Evolutionary conservation across 495 filamentous ascomycete genomes (phyloP), one percentile per base, ranked within the genome.

Genomic region (Staphylotrichum tortipilum): DNA sequence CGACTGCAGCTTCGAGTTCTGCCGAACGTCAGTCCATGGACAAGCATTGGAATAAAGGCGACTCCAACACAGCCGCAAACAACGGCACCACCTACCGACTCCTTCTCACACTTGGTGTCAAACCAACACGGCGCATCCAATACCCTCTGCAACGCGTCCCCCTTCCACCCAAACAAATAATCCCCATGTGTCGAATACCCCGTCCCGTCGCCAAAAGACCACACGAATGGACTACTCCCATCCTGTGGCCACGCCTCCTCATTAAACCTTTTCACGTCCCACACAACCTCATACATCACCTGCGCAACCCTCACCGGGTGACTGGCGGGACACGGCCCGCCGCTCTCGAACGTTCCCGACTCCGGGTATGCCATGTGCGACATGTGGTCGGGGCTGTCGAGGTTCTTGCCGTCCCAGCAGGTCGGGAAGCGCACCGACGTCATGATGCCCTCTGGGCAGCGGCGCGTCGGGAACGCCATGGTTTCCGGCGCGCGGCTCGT

Each of bases 171-270:
- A 40, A 72, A 72, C 7, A 70, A 47, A 43, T 70, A 69, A 52
- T 72, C 68, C 0, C 66, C 68, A 50, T 71, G 67, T 23, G 65
- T 68, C 7, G 64, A 66, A 38, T 65, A 68, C 3, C 68, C 68
- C 4, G 61, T 66, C n/a, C 40, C 49, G 30, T 72, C 60, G 18
- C 67, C 68, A 43, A 67, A 68, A 30, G 59, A 65, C 69, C 70
- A 76, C 18, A 74, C 67, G 53, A 74, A 74, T 10, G 71, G 72
- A 44, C 72, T 68, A 35, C 52, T 64, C 37, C 67, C 68, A 33
- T 68, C 69, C 39, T 60, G 58, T 8, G 71, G 70, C 68, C 72
- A 74, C 31, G 39, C 49, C 26, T 45, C 46, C 47, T 68, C 54
- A 49, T 72, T 68, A 39, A 69, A 71, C 26, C 48, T 40, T 8